Conservation (phyloP, 257 asterid species). For the Schizonepeta tenuifolia region DNA sequence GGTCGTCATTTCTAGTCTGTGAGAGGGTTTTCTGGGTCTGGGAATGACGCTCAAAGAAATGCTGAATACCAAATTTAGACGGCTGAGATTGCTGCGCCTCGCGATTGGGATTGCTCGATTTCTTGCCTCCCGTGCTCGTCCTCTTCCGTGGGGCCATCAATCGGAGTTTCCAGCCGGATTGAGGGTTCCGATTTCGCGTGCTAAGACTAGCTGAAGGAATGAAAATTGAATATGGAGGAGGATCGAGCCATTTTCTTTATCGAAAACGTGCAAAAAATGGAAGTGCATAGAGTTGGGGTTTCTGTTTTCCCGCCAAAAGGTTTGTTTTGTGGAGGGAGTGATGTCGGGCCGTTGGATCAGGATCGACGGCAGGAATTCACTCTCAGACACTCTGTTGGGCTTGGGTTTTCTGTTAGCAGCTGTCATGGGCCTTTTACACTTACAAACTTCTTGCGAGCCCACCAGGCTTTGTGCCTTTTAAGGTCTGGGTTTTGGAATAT, state of each 20-base stretch:
- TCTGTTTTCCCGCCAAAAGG: constrained; percentile 40
- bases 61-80: constrained; percentile 86
- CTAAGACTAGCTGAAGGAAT: neutral
- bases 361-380: constrained; percentile 31
- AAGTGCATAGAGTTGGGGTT: constrained; percentile 9
- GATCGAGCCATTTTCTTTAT: constrained; percentile 7
- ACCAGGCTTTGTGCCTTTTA: neutral
- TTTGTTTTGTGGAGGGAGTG: constrained; percentile 38
- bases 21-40: constrained; percentile 56
- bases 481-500: neutral
- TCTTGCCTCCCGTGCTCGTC: constrained; percentile 64
- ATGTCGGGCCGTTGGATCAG: constrained; percentile 35
- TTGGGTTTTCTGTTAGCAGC: neutral
- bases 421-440: neutral
- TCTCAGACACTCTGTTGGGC: constrained; percentile 13
- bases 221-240: constrained; percentile 11
- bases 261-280: neutral
- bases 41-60: constrained; percentile 87
- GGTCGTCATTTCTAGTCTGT: constrained; percentile 35
- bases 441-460: neutral
- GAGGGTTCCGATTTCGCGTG: constrained; percentile 1
- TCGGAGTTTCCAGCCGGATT: too few relatives aligned
- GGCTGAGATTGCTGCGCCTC: constrained; percentile 69
- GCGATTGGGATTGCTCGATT: constrained; percentile 46
- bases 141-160: constrained; percentile 84